Base-by-base conservation (phyloP, 2,329 filamentous ascomycete species). In the Fusarium poae region DNA sequence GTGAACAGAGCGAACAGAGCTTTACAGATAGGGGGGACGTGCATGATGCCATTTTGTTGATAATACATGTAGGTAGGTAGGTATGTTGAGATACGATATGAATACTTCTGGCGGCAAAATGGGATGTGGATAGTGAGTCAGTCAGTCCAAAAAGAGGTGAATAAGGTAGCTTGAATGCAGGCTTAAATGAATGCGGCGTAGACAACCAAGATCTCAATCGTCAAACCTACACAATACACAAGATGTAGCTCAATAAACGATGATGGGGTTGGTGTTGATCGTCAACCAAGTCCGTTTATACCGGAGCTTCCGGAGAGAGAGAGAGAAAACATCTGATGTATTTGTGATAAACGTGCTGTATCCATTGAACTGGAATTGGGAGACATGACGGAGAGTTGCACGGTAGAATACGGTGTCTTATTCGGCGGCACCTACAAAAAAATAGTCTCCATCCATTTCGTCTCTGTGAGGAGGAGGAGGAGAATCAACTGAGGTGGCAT, bases 281-380 rank as follows among this genome's bases (percentile, higher is more conserved):
- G 39, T 25, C 25, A 30, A 30, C 27, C 39, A 60, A 56, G 57
- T 48, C 66, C 51, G 70, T 53, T 61, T 65, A 57, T 65, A 57
- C 70, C 71, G 71, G 60, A 55, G 63, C 49, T 56, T 68, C 71
- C 71, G 71, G 68, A 62, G 23, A 25, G 21, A n/a, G 20, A 23
- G 11, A 45, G 16, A n/a, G 46, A 37, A 56, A 67, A 56, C 56
- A 48, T 46, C 32, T 64, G 59, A 58, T 65, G 12, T 23, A 16
- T 44, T 30, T 46, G 58, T 39, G 49, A 48, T 40, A 42, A 42
- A 62, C 42, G 25, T 23, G 21, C 23, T 29, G 35, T 18, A 30
- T 12, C 29, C 20, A 48, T 46, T 32, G 15, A 46, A 40, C 34
- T 43, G 53, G 53, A 32, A 50, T 42, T 42, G 43, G 12, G 35